Percentiles rank a stretch among this genome's conserved stretches.
These are phyloP conservation scores for Nematodospora valgi DNA, from an alignment of 805 yeast species.

Conservation along the genomic window DNA sequence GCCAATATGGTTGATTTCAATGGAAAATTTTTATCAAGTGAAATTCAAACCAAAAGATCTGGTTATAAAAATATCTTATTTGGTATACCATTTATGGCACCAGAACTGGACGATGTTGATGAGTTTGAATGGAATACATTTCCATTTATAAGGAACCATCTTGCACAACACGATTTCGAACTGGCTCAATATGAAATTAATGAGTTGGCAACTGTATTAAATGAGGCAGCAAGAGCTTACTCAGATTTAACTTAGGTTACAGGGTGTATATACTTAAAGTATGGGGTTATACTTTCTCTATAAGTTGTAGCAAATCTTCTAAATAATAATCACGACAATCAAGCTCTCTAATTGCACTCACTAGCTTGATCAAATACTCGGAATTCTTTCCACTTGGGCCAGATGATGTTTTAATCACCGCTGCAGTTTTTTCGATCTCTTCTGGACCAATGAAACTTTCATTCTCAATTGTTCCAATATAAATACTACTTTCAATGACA, in stretches of 20 bases:
- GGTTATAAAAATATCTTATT: conserved; percentile 67
- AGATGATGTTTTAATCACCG: conserved; percentile 46
- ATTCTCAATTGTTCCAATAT: conserved; percentile 80
- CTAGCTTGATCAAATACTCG: conserved; percentile 63
- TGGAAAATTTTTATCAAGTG: conserved; percentile 43
- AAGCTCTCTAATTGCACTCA: conserved; percentile 38
- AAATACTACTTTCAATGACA: conserved; percentile 57
- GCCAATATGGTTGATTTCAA: conserved; percentile 57
- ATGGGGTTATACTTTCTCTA: too few relatives aligned
- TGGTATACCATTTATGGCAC: conserved; percentile 66
- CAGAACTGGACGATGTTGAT: conserved; percentile 28
- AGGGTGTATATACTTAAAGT: too few relatives aligned
- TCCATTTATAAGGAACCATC: conserved; percentile 72
- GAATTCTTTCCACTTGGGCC: conserved; percentile 85
- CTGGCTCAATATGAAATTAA: conserved; percentile 55
- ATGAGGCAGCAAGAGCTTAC: conserved; percentile 15
- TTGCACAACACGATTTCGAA: conserved; percentile 46
- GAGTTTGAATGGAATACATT: conserved; percentile 59
- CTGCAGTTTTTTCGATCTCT: conserved; percentile 53
- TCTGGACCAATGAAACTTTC: conserved; percentile 88
- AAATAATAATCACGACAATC: conserved; percentile 32
- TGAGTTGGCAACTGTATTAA: conserved; percentile 30
- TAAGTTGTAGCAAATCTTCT: conserved; percentile 24
- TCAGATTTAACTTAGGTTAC: too few relatives aligned
- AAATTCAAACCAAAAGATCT: conserved; percentile 43